These are phyloP conservation scores for Yamadazyma aaseri DNA, from an alignment of 1,139 yeast species.

Conservation along the genomic window DNA sequence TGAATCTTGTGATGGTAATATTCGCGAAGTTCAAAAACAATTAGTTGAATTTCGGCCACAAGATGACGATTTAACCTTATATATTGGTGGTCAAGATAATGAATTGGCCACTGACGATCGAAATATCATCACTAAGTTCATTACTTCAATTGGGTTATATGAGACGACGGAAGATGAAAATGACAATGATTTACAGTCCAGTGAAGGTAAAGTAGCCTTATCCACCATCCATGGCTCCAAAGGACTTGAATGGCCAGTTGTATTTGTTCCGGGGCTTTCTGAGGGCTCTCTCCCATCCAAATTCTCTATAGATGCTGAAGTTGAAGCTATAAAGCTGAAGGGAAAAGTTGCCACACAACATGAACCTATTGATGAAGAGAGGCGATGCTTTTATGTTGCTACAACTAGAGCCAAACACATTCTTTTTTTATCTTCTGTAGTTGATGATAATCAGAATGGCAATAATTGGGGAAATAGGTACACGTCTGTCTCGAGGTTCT, in stretches of 20 bases:
- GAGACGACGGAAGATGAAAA: slow-evolving; percentile 24
- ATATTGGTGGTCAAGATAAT: slow-evolving; percentile 19
- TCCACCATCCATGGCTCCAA: slow-evolving; percentile 91
- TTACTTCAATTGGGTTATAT: slow-evolving; percentile 63
- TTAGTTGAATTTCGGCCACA: slow-evolving; percentile 45
- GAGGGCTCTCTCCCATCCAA: slow-evolving; percentile 60
- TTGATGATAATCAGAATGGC: slow-evolving; percentile 18
- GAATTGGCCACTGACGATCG: slow-evolving; percentile 21
- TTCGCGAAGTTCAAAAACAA: slow-evolving; percentile 44
- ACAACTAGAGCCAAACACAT: slow-evolving; percentile 71
- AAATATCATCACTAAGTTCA: slow-evolving; percentile 48
- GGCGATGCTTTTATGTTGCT: slow-evolving; percentile 86
- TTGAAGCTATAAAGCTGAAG: slow-evolving; percentile 17
- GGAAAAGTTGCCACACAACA: neutral
- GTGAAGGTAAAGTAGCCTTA: slow-evolving; percentile 33
- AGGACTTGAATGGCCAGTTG: slow-evolving; percentile 94
- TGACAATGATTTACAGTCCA: slow-evolving; percentile 11
- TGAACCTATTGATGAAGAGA: slow-evolving; percentile 61
- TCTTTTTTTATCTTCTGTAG: slow-evolving; percentile 36
- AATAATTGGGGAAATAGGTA: slow-evolving; percentile 21
- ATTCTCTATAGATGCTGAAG: slow-evolving; percentile 34
- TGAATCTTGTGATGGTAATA: slow-evolving; percentile 29
- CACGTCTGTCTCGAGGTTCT: slow-evolving; percentile 30
- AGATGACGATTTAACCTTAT: slow-evolving; percentile 44
- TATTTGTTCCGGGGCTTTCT: slow-evolving; percentile 70